A percentile compares a stretch with the other conserved stretches of the same genome.
These are phyloP conservation scores for Colletotrichum musae DNA, from an alignment of 2,329 filamentous ascomycete species.

Conservation along the genomic window DNA sequence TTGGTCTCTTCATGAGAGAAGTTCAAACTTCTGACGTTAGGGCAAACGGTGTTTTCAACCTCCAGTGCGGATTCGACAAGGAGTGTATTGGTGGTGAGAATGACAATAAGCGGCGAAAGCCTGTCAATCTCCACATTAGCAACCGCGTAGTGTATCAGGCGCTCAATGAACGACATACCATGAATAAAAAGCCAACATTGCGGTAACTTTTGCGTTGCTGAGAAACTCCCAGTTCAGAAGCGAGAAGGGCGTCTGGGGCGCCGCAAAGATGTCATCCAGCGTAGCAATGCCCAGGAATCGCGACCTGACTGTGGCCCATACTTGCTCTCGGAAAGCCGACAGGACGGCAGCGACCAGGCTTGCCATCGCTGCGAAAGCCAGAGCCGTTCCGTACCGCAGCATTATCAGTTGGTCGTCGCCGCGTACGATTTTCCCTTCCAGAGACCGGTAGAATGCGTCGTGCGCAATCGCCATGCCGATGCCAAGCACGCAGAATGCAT, in stretches of 20 bases:
- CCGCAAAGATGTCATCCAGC: constrained; percentile 49
- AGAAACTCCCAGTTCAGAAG: constrained; percentile 48
- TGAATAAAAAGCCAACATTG: constrained; percentile 50
- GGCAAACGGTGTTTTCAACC: constrained; percentile 47
- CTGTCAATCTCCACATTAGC: neutral
- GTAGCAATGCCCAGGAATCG: constrained; percentile 33
- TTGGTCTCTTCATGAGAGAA: constrained; percentile 51
- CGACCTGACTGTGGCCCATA: constrained; percentile 38
- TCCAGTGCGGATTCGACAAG: constrained; percentile 46
- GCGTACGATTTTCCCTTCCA: constrained; percentile 45
- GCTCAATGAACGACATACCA: constrained; percentile 44
- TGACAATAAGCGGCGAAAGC: constrained; percentile 52
- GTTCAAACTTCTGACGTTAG: constrained; percentile 49
- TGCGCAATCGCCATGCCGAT: constrained; percentile 50
- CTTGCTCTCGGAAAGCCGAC: constrained; percentile 42
- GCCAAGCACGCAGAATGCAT: constrained; percentile 50
- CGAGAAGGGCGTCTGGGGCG: constrained; percentile 48
- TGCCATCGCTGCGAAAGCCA: constrained; percentile 54
- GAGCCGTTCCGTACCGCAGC: constrained; percentile 51
- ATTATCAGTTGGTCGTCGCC: constrained; percentile 51
- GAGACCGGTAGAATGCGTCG: constrained; percentile 51
- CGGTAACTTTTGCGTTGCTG: constrained; percentile 49
- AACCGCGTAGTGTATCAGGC: neutral
- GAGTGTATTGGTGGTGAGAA: constrained; percentile 55
- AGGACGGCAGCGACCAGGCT: constrained; percentile 51